Evolutionary conservation across 164 flowering plant genomes (phyloP), one percentile per base, ranked within the genome.

Genomic region (Aristolochia fimbriata): DNA sequence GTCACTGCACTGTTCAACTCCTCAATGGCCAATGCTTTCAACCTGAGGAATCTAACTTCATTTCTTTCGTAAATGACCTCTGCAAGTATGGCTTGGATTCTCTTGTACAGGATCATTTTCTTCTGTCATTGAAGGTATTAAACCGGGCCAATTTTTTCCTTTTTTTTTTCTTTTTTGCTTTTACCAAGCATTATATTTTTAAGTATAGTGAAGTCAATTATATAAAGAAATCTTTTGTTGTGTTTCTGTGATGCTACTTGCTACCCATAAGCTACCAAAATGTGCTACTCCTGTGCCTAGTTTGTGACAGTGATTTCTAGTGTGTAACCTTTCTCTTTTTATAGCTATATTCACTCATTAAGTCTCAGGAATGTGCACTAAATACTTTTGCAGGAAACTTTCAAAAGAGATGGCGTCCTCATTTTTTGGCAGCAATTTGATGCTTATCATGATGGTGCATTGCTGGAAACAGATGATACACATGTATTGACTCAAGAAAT

Each of bases 371-470:
- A n/a, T 50, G 1, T n/a, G 19, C 17, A 24, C 15, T 30, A 10
- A 24, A 37, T 27, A 53, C 20, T 41, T n/a, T 67, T 68, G 57
- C 82, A 92, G 98, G 79, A 76, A 68, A 59, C 70, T 1, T 90
- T 93, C 64, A 84, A 83, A 77, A 81, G 41, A 68, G 77, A 76
- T 65, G 82, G 87, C 6, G 83, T 79, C 4, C 62, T 79, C 0
- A 85, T 56, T 68, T 93, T 93, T 66, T 93, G 99, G 97, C 63
- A 58, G 67, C 81, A 80, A 71, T 90, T 93, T 73, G 85, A 82
- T 57, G 71, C 62, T 59, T 82, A 76, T 65, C 63, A 43, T 47
- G 55, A 77, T 45, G 54, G 64, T 61, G 67, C 68, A 45, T 47
- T 48, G 60, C 46, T 53, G 21, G 80, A 62, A 51, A 62, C 50